These are phyloP conservation scores for Coniochaeta pulveracea DNA, from an alignment of 2,329 filamentous ascomycete genomes.

Conservation along the genomic window DNA sequence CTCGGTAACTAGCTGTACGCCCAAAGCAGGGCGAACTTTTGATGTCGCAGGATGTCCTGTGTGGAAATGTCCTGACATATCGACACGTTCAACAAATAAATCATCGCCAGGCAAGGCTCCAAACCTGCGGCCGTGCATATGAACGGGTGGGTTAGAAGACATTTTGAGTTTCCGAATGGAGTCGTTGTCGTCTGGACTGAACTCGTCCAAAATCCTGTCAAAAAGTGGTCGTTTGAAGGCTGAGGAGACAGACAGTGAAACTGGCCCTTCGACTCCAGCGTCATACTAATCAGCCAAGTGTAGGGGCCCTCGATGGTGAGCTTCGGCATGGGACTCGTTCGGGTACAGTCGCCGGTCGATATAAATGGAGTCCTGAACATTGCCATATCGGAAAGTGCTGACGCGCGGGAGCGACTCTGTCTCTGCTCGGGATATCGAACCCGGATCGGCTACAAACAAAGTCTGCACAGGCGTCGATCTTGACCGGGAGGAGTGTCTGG, in stretches of 20 bases:
- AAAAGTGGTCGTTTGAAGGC: background rate
- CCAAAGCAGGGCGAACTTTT: conserved; percentile 1
- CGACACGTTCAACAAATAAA: conserved; percentile 1
- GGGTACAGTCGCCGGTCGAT: conserved; percentile 1
- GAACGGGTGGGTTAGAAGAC: conserved; percentile 2
- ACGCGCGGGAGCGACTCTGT: background rate
- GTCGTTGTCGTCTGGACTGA: background rate
- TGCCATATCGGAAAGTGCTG: background rate
- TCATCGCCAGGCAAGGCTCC: conserved; percentile 2
- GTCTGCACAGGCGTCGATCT: too few species aligned
- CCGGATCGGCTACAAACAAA: too few species aligned
- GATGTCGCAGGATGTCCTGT: background rate
- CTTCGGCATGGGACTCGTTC: conserved; percentile 1
- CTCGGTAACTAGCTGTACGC: background rate
- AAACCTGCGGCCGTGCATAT: background rate
- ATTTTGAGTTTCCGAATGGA: background rate
- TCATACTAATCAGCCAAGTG: background rate
- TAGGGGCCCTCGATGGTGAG: conserved; percentile 1
- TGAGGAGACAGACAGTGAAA: background rate
- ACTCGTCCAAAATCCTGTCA: conserved; percentile 1
- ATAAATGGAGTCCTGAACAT: background rate
- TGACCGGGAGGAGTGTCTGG: background rate
- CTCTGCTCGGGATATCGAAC: background rate
- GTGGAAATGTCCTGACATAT: conserved; percentile 1
- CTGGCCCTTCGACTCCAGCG: background rate